Base-by-base conservation (phyloP, 169 alveolate species). In the Toxoplasma gondii region DNA sequence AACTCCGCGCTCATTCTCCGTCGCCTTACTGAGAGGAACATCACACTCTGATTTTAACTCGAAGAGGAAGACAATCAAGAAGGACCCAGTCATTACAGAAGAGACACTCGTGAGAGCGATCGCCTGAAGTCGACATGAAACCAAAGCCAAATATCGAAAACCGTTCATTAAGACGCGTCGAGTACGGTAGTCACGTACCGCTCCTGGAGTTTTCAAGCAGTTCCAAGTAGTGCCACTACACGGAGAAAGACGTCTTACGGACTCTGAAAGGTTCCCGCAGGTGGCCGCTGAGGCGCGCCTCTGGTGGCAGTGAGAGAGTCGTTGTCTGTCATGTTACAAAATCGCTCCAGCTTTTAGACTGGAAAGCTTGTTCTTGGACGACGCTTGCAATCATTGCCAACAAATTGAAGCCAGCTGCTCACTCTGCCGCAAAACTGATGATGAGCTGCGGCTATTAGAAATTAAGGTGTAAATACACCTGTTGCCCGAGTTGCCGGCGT, bases 21-120 rank as follows among this genome's bases (percentile, higher is more conserved):
- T 12, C 22, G 5, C n/a, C 95, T 54, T 80, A 93, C 95, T 93
- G 45, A 93, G 95, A 10, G 95, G 95, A 29, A 93, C 95, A 83
- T 93, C 95, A 44, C 95, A 93, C 45, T 86, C 87, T 69, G 53
- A 44, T 64, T 69, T 44, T 41, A 86, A 69, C 84, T 64, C 87
- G 16, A 84, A 36, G 41, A 87, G 82, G 70, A 93, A 87, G 54
- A 93, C 91, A 27, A 70, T 64, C 34, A 92, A 81, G 43, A 86
- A 88, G 38, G 5, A 12, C 22, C 87, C 82, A 67, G 93, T 82
- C 4, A 91, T 70, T 31, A 90, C 91, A 36, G 91, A 93, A 2
- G 95, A 93, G 53, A 93, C 49, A 36, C 78, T 90, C 54, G 95
- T 93, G 49, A 93, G 36, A 38, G 67, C 91, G 38, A 91, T 69